Evolutionary conservation across 1,139 yeast genomes (phyloP).

Genomic region (Blastobotrys proliferans): DNA sequence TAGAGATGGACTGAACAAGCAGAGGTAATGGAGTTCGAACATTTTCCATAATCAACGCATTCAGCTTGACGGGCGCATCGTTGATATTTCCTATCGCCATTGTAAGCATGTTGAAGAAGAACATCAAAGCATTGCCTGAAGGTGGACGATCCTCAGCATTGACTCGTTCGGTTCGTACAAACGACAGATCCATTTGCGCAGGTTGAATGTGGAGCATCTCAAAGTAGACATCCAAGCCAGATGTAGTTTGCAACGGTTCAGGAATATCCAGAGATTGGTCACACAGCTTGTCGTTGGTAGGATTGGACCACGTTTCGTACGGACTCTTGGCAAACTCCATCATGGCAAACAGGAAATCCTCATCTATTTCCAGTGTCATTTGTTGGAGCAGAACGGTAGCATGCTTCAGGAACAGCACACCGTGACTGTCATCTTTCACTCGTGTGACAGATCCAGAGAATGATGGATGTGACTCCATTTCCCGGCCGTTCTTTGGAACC

Average conservation of each 20-base stretch:
- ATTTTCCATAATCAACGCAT: constrained; percentile 84
- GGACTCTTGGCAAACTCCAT: constrained; percentile 68
- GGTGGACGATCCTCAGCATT: constrained; percentile 54
- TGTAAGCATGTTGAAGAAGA: constrained; percentile 78
- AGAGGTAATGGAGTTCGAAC: constrained; percentile 81
- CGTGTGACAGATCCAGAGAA: constrained; percentile 79
- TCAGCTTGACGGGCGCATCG: constrained; percentile 90
- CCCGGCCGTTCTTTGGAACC: constrained; percentile 78
- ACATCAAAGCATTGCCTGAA: constrained; percentile 60
- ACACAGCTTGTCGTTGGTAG: constrained; percentile 43
- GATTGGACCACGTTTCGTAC: constrained; percentile 37
- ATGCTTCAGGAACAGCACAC: constrained; percentile 83
- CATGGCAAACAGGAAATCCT: constrained; percentile 81
- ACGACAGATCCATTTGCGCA: constrained; percentile 79
- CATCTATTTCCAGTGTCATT: constrained; percentile 88
- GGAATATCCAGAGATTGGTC: constrained; percentile 64
- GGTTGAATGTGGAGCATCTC: constrained; percentile 94
- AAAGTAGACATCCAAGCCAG: constrained; percentile 76
- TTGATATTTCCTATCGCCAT: constrained; percentile 97
- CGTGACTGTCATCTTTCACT: constrained; percentile 85
- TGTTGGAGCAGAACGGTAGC: constrained; percentile 88
- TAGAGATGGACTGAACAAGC: constrained; percentile 63
- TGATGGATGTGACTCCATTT: constrained; percentile 85
- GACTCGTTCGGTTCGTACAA: constrained; percentile 82
- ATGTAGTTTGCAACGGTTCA: constrained; percentile 57